Base-by-base conservation (phyloP, 176 grass and related monocot species). In the Panicum miliaceum region DNA sequence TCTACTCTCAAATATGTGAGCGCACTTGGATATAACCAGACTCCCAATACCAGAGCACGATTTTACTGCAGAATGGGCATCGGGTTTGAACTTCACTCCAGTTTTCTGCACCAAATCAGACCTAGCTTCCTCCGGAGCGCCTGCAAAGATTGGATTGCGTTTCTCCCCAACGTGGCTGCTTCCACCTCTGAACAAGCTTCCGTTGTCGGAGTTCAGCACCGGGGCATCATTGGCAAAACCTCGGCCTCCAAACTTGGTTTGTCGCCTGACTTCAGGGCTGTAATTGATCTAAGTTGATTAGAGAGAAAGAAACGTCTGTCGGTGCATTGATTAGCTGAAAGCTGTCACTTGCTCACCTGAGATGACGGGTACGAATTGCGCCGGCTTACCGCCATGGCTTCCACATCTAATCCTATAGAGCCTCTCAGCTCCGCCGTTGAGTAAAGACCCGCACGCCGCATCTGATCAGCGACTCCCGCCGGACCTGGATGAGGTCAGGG, bases 21-120 rank as follows among this genome's bases (percentile, higher is more conserved):
- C 81, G 43, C 92, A 94, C 64, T 82, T 92, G 42, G 87, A 62
- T 71, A 81, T 46, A 73, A 94, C 71, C 50, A 84, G 53, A 68
- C 82, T 86, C 42, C 90, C 92, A 40, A 94, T 86, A 62, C 79
- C 79, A 68, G 85, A 56, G 69, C 47, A 82, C 53, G 73, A 14
- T 27, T 88, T 90, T 25, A 43, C 67, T 9, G 15, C 56, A 8
- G 26, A 90, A 76, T 54, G 13, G 25, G 23, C 61, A 79, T 71
- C 12, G 3, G 22, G 26, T 34, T 63, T 2, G 19, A 35, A 27
- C 7, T 23, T 54, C 10, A 8, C 64, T 45, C 42, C 82, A 41
- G 2, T 82, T 50, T 41, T 23, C 7, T 16, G 46, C 8, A 35
- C 59, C 12, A 52, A n/a, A 68, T 40, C 19, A 40, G 59, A 25